These are phyloP conservation scores for Nissolia schottii DNA, from an alignment of 306 rosid genomes.

Conservation along the genomic window DNA sequence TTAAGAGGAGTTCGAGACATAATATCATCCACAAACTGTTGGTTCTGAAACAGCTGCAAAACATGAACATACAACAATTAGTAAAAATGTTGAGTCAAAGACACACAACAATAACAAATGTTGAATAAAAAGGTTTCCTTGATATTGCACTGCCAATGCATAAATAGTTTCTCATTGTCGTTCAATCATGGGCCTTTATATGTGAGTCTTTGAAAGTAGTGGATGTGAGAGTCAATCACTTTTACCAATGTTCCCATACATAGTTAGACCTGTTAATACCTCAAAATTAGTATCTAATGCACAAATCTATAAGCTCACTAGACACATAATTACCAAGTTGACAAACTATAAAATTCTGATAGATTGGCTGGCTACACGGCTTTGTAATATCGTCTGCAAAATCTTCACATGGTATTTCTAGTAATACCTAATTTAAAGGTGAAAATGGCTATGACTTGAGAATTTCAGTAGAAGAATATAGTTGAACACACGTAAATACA, in stretches of 20 bases:
- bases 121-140: neutral
- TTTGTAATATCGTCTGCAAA: neutral
- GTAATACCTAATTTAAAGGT: neutral
- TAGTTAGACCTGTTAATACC: too few relatives aligned
- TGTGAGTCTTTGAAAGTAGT: too few relatives aligned
- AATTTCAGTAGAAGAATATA: neutral
- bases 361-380: too few relatives aligned
- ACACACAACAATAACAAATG: neutral
- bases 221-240: too few relatives aligned
- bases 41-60: conserved; percentile 46
- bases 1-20: conserved; percentile 48
- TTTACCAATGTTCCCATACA: too few relatives aligned
- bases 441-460: neutral
- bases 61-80: neutral
- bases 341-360: neutral
- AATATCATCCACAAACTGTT: conserved; percentile 43
- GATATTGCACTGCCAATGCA: too few relatives aligned
- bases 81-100: neutral
- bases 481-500: neutral
- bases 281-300: too few relatives aligned
- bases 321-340: neutral
- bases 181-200: too few relatives aligned
- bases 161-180: too few relatives aligned
- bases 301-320: neutral
- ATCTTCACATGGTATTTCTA: neutral